A percentile compares a stretch with the other conserved stretches of the same genome.
phyloP scores from a whole-genome alignment of 768 basidiomycete species.

The Podaxis rugospora region DNA sequence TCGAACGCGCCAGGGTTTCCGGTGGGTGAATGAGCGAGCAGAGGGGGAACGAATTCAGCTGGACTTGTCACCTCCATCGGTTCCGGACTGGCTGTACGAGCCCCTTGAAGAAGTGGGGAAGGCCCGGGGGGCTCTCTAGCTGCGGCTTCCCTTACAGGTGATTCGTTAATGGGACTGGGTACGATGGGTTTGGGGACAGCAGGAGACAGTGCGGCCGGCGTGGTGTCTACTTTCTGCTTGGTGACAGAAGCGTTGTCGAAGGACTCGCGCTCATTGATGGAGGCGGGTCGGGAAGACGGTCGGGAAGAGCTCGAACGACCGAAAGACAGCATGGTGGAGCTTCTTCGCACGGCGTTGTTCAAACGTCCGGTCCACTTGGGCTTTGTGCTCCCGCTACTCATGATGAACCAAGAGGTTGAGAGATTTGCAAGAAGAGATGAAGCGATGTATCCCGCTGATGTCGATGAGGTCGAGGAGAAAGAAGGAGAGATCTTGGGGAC shows the following conservation, averaged over 20 bases:
- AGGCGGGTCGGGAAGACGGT: slow-evolving; percentile 18
- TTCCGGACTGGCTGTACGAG: slow-evolving; percentile 15
- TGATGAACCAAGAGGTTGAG: slow-evolving; percentile 6
- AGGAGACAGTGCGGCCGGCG: slow-evolving; percentile 18
- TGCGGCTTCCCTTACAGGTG: slow-evolving; percentile 55
- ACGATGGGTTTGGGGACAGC: slow-evolving; percentile 13
- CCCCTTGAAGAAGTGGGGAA: slow-evolving; percentile 38
- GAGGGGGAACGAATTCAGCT: slow-evolving; percentile 33
- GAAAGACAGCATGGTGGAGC: slow-evolving; percentile 51
- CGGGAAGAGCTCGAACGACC: slow-evolving; percentile 21
- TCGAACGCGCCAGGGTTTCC: slow-evolving; percentile 50
- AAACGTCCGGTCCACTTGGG: slow-evolving; percentile 53
- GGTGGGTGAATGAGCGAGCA: slow-evolving; percentile 31
- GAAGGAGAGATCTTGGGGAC: slow-evolving; percentile 15
- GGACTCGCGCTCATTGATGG: slow-evolving; percentile 21
- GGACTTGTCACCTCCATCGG: slow-evolving; percentile 21
- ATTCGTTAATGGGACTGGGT: slow-evolving; percentile 70
- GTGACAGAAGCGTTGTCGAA: slow-evolving; percentile 15
- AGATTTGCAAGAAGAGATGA: slow-evolving; percentile 1
- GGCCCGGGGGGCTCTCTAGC: slow-evolving; percentile 31
- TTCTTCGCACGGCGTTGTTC: slow-evolving; percentile 55
- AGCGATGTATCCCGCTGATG: slow-evolving; percentile 6
- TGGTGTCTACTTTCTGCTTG: slow-evolving; percentile 24
- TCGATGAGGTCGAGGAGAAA: slow-evolving; percentile 13
- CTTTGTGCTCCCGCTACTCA: slow-evolving; percentile 29